Evolutionary conservation across 805 yeast genomes (phyloP), one percentile per base, ranked within the genome.

Genomic region (Dipodascopsis uninucleata): DNA sequence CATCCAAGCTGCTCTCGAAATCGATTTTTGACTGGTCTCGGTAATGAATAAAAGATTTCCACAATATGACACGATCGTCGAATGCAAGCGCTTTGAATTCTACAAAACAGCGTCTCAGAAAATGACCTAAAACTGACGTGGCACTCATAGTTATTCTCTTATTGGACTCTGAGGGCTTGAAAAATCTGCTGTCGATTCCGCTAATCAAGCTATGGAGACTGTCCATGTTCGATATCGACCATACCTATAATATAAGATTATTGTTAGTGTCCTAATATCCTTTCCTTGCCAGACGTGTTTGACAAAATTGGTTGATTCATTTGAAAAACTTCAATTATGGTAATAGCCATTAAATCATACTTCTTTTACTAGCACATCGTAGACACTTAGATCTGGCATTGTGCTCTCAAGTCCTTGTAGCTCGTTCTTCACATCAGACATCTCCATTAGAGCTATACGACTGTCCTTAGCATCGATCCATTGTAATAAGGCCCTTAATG

Each of bases 71-170:
- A 4, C 52, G 45, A 5, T 32, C 43, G 7, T 39, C 38, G 18
- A 47, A 47, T 7, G 37, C 40, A 41, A 43, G 28, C 12, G 39
- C 26, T 16, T 23, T 24, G 32, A 48, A 50, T 35, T 50, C 55
- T 28, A 48, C 17, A 28, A 36, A 40, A 23, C 53, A 48, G n/a
- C 34, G 25, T 2, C 55, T 39, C 8, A 50, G 35, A 22, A 50
- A 50, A 12, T 45, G 32, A n/a, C 55, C 55, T 9, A 50, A 32
- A 4, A 48, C 9, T 3, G 55, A 50, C 12, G 25, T 40, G 5
- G 55, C 21, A 4, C 28, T 9, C 6, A 48, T 34, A 4, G 31
- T 36, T 33, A 4, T 29, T 16, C n/a, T 23, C 36, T 16, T 20
- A 33, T 6, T 24, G 31, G 10, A 25, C 36, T 20, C 31, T 12